These are phyloP conservation scores for Pseudozyma flocculosa DNA, from an alignment of 1,284 basidiomycete species.

Conservation along the genomic window DNA sequence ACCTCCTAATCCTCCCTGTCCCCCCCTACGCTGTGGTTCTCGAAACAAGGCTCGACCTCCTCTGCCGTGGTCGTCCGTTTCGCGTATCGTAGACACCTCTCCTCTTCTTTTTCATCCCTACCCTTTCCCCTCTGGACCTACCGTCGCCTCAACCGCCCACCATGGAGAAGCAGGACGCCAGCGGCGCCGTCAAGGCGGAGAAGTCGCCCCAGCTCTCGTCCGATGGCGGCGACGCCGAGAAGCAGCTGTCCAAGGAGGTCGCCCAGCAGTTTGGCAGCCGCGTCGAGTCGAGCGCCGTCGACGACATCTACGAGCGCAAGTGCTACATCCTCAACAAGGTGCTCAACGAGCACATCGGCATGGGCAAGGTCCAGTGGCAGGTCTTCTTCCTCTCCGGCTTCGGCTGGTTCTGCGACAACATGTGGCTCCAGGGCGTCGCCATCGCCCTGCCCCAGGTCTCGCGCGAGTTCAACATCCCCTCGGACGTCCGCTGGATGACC, in stretches of 20 bases:
- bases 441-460: conserved; percentile 50
- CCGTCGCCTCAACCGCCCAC: too few species aligned
- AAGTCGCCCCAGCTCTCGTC: conserved; percentile 14
- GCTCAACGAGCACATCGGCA: conserved; percentile 55
- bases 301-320: conserved; percentile 51
- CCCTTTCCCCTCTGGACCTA: too few species aligned
- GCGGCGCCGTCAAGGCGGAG: conserved; percentile 8
- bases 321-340: conserved; percentile 56
- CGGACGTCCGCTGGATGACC: conserved; percentile 46
- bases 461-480: conserved; percentile 44
- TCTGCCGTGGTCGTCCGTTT: too few species aligned
- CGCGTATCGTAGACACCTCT: too few species aligned
- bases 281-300: conserved; percentile 33
- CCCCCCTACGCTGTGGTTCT: too few species aligned
- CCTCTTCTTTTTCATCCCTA: too few species aligned
- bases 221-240: conserved; percentile 23
- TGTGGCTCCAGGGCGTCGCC: conserved; percentile 55
- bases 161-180: too few species aligned
- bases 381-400: conserved; percentile 44
- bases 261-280: conserved; percentile 23
- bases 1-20: too few species aligned
- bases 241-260: conserved; percentile 21
- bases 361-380: conserved; percentile 53
- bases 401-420: conserved; percentile 52
- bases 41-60: too few species aligned